Conservation (phyloP, 106 monocot genomes). For the Chionographis japonica region DNA sequence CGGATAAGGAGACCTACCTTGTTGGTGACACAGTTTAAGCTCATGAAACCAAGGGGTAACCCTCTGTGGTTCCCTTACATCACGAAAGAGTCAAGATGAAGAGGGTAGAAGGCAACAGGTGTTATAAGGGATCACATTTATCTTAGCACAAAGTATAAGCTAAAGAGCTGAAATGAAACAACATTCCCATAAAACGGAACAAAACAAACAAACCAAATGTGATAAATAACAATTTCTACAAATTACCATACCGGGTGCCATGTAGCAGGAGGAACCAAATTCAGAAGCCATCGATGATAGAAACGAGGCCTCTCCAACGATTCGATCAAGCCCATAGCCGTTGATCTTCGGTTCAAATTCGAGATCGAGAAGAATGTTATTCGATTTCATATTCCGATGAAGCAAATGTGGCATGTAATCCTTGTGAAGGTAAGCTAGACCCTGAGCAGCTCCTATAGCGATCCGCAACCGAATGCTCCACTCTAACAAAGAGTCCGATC, state of each 20-base stretch:
- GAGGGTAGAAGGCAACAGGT: too few relatives aligned
- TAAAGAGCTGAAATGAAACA: too few relatives aligned
- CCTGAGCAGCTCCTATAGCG: constrained; percentile 57
- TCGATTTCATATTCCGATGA: constrained; percentile 61
- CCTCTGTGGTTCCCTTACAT: too few relatives aligned
- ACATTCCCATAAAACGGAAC: too few relatives aligned
- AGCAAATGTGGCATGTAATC: constrained; percentile 43
- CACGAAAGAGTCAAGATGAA: too few relatives aligned
- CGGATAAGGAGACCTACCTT: too few relatives aligned
- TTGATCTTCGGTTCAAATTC: constrained; percentile 52
- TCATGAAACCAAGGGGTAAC: too few relatives aligned
- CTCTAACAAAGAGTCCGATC: constrained; percentile 15
- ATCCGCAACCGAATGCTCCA: constrained; percentile 45
- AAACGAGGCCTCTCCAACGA: constrained; percentile 42
- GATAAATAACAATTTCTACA: background rate
- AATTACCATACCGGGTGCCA: constrained; percentile 53
- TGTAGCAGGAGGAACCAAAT: constrained; percentile 40
- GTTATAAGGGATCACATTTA: too few relatives aligned
- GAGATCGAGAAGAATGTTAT: constrained; percentile 51
- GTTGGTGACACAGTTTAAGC: too few relatives aligned
- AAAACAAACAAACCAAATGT: too few relatives aligned
- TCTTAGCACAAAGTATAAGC: too few relatives aligned
- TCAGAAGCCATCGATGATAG: constrained; percentile 37
- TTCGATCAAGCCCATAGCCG: constrained; percentile 46
- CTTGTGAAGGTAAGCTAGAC: constrained; percentile 58